phyloP scores from a whole-genome alignment of 2,329 filamentous ascomycete genomes.

The Cladobotryum protrusum region DNA sequence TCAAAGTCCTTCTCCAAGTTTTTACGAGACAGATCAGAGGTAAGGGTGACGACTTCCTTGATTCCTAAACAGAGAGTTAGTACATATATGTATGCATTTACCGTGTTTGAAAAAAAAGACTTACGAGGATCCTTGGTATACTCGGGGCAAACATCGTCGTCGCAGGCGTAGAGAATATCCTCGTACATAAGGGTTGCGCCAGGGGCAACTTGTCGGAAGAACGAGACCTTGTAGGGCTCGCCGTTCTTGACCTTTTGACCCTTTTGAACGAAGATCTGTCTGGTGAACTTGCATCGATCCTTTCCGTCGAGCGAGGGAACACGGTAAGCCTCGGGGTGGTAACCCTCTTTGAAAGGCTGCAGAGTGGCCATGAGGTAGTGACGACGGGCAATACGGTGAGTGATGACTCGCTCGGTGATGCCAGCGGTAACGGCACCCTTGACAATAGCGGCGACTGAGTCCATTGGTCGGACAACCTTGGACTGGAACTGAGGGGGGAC shows the following conservation, averaged over 20 bases:
- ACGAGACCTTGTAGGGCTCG: slow-evolving; percentile 96
- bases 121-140: slow-evolving; percentile 99
- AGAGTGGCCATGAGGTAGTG: slow-evolving; percentile 99
- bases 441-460: slow-evolving; percentile 96
- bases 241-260: slow-evolving; percentile 98
- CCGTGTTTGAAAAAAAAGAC: slow-evolving; percentile 40
- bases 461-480: slow-evolving; percentile 97
- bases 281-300: slow-evolving; percentile 96
- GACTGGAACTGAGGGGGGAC: slow-evolving; percentile 97
- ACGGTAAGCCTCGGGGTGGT: slow-evolving; percentile 96
- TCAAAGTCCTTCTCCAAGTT: slow-evolving; percentile 99
- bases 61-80: slow-evolving; percentile 58
- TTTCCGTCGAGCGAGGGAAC: slow-evolving; percentile 95
- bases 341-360: slow-evolving; percentile 97
- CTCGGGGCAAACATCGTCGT: slow-evolving; percentile 95
- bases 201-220: slow-evolving; percentile 95
- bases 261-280: slow-evolving; percentile 98
- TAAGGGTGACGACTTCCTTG: slow-evolving; percentile 97
- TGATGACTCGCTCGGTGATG: slow-evolving; percentile 95
- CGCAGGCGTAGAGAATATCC: slow-evolving; percentile 94
- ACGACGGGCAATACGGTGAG: slow-evolving; percentile 90
- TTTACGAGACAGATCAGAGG: slow-evolving; percentile 93
- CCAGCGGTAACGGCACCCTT: slow-evolving; percentile 97
- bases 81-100: neutral
- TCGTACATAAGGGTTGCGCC: slow-evolving; percentile 99